Evolutionary conservation across 371 early-diverging fungal genomes (phyloP), one percentile per base, ranked within the genome.

Genomic region (Mucor plumbeus): DNA sequence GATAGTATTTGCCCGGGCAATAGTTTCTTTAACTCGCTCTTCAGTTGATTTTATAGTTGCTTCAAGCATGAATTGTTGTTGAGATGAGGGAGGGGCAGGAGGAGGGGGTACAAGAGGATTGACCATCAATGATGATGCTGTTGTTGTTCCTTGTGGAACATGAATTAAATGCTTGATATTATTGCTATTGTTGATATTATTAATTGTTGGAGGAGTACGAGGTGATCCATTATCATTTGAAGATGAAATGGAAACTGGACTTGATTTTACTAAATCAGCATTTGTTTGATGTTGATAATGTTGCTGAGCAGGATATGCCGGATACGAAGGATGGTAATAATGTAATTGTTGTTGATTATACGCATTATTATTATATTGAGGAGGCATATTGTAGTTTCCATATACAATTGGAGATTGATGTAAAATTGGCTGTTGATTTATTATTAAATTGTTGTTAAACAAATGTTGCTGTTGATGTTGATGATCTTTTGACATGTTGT

Each of bases 1-100:
- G 11, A 81, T 55, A 35, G 70, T 70, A 66, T 75, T 78, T 14
- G 75, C 81, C 43, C 78, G 72, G 31, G 81, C 79, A 64, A 81
- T 74, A 39, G 75, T 81, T 57, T 78, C 75, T 19, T 70, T 64
- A 5, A 73, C 64, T 40, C 70, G 65, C 17, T 72, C 70, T 40
- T 70, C 63, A 1, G 72, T 72, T 5, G 64, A 50, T 50, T 50
- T 50, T 19, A 26, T 38, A 50, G n/a, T 50, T 19, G 9, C 8
- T 19, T n/a, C 11, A 7, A 44, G n/a, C 48, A 48, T 9, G 48
- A 19, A 19, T n/a, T 19, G 48, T 8, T 8, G 50, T 7, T 8
- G 50, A 26, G 21, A 50, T 38, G 38, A 31, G 1, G 41, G 48
- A 21, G 39, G 40, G 9, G 38, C 21, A 17, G 69, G 26, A 17